Base-by-base conservation (phyloP, 2,329 filamentous ascomycete species). In the Colletotrichum tabaci region DNA sequence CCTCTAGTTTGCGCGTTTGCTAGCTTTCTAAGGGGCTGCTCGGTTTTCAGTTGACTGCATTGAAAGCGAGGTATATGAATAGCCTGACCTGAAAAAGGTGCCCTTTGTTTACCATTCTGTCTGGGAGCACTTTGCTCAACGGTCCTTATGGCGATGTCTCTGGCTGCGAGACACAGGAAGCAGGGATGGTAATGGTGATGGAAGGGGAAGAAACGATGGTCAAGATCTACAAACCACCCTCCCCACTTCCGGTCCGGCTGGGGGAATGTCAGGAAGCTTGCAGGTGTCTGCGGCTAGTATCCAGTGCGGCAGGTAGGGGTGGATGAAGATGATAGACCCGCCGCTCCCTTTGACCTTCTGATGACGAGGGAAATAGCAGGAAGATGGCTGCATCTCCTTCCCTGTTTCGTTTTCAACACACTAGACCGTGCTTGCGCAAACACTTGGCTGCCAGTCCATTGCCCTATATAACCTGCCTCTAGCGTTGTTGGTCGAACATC, bases 171-270 rank as follows among this genome's bases (percentile, higher is more conserved):
- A 26, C 15, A 47, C 40, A 16, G 30, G 44, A 23, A 30, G 38
- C 50, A 40, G 10, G 49, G 47, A 10, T 15, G 35, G 53, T 38
- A n/a, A 50, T 47, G 50, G 58, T n/a, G 47, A 58, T 40, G 30
- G 52, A 21, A 63, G 58, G 64, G 52, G 60, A 38, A 53, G 56
- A 47, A 44, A 40, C 46, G 21, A 53, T 30, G 58, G 53, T 50
- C 64, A 64, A 69, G 65, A 69, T 68, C 64, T 62, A 44, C 65
- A 26, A 42, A 18, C 49, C 46, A 13, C 57, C 50, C 44, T 60
- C 62, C 44, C 67, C 64, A 64, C 57, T 67, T 62, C 40, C 64
- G 52, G 68, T 58, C 40, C 61, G 67, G 49, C 35, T 50, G 57
- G 64, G 46, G 57, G 23, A 46, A 40, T 12, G 15, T 23, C n/a